These are phyloP conservation scores for Panellus pusillus DNA, from an alignment of 768 basidiomycete genomes.

Conservation along the genomic window DNA sequence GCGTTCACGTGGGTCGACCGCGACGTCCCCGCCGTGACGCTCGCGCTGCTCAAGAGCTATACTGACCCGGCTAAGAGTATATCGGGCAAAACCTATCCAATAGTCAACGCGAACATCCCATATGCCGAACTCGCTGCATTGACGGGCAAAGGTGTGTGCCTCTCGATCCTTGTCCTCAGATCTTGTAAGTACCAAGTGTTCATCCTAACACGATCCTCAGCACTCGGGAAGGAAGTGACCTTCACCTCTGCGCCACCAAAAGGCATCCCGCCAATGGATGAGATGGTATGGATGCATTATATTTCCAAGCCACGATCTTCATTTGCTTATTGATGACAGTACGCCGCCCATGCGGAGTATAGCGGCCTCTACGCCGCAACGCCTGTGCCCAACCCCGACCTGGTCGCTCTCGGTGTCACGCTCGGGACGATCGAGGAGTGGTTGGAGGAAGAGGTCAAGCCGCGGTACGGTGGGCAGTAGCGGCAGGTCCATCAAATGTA, in stretches of 20 bases:
- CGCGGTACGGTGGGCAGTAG: neutral
- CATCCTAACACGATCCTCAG: neutral
- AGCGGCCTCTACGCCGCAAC: neutral
- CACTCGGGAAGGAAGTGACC: neutral
- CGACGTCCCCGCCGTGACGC: neutral
- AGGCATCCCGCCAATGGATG: neutral
- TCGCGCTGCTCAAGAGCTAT: neutral
- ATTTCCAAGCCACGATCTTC: too few relatives aligned
- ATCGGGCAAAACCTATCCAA: neutral
- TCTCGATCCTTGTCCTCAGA: too few relatives aligned
- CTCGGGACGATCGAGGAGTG: neutral
- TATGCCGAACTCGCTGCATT: neutral
- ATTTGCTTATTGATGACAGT: too few relatives aligned
- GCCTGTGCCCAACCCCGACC: neutral
- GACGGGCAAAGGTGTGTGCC: neutral
- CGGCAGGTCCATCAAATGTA: too few relatives aligned
- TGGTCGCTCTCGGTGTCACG: neutral
- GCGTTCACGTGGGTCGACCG: slow-evolving; percentile 1
- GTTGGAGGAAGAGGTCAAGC: neutral
- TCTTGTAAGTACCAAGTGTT: neutral
- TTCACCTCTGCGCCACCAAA: neutral
- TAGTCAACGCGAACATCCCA: neutral
- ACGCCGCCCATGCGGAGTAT: neutral
- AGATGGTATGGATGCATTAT: neutral
- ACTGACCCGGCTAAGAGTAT: neutral